Conservation (phyloP, 257 asterid genomes). For the Eustoma russellianum region DNA sequence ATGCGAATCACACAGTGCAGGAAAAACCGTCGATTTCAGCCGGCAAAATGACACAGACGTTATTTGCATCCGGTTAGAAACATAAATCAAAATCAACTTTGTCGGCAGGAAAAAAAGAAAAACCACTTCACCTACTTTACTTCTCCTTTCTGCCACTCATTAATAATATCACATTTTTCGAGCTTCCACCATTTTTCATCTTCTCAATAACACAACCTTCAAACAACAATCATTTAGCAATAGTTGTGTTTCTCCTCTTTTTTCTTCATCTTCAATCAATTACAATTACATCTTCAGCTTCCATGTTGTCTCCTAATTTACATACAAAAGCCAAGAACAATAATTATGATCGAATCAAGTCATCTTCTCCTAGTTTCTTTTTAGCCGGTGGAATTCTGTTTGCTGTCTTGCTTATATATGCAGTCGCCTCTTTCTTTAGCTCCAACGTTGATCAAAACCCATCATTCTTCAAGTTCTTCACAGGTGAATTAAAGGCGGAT, state of each 20-base stretch:
- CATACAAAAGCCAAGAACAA: slow-evolving; percentile 15
- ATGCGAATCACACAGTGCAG: background rate
- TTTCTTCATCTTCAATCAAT: slow-evolving; percentile 16
- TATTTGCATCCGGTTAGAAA: too few species aligned
- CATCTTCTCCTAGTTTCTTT: slow-evolving; percentile 31
- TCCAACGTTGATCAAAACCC: slow-evolving; percentile 17
- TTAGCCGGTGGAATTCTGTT: slow-evolving; percentile 33
- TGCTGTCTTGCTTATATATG: slow-evolving; percentile 46
- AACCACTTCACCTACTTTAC: too few species aligned
- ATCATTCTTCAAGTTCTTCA: slow-evolving; percentile 14
- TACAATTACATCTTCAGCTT: slow-evolving; percentile 2
- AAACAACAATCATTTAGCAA: too few species aligned
- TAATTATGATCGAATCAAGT: slow-evolving; percentile 29
- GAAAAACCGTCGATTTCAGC: background rate
- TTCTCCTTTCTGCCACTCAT: too few species aligned
- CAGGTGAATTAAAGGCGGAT: slow-evolving; percentile 8
- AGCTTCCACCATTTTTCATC: too few species aligned
- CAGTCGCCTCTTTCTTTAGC: slow-evolving; percentile 40
- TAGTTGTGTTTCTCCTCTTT: slow-evolving; percentile 22
- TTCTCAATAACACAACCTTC: too few species aligned
- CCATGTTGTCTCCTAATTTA: slow-evolving; percentile 14
- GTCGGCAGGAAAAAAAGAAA: too few species aligned
- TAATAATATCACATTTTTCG: too few species aligned
- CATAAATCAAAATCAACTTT: too few species aligned
- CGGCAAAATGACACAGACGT: too few species aligned